Evolutionary conservation across 768 basidiomycete species (phyloP).

Genomic region (Rhodosporidiobolus odoratus): DNA sequence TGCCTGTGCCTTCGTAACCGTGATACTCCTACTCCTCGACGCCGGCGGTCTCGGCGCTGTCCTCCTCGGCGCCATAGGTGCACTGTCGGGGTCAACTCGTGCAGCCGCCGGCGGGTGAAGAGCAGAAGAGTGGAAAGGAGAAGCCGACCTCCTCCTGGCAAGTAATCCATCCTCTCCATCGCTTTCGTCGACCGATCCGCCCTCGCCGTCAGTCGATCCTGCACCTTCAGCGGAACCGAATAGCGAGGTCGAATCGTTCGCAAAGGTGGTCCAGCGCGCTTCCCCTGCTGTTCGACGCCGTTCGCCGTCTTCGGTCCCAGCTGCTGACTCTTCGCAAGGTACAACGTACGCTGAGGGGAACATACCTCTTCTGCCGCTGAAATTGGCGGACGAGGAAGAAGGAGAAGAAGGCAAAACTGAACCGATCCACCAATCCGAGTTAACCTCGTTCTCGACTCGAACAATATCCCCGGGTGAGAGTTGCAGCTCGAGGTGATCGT

Average conservation of each 20-base stretch:
- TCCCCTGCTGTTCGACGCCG: neutral
- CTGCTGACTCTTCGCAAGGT: neutral
- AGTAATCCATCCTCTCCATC: too few species aligned
- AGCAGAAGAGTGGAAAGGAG: too few species aligned
- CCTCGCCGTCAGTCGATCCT: neutral
- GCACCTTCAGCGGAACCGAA: neutral
- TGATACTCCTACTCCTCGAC: neutral
- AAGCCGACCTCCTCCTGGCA: neutral
- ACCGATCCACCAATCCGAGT: slow-evolving; percentile 24
- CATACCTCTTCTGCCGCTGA: slow-evolving; percentile 9
- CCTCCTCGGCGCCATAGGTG: neutral
- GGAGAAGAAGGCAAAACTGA: neutral
- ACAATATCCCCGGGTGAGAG: slow-evolving; percentile 8
- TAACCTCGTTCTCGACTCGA: slow-evolving; percentile 12
- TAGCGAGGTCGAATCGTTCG: neutral
- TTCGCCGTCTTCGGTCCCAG: neutral
- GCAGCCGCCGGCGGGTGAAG: too few species aligned
- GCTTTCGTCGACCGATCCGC: neutral
- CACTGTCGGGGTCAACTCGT: neutral
- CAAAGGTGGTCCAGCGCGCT: neutral
- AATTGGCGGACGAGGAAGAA: neutral
- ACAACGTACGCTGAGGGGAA: slow-evolving; percentile 27
- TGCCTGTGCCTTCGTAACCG: neutral
- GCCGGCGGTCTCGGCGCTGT: neutral
- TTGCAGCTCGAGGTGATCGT: neutral